phyloP scores from a whole-genome alignment of 352 stramenopile genomes.

The Phytopythium chamaehyphon region DNA sequence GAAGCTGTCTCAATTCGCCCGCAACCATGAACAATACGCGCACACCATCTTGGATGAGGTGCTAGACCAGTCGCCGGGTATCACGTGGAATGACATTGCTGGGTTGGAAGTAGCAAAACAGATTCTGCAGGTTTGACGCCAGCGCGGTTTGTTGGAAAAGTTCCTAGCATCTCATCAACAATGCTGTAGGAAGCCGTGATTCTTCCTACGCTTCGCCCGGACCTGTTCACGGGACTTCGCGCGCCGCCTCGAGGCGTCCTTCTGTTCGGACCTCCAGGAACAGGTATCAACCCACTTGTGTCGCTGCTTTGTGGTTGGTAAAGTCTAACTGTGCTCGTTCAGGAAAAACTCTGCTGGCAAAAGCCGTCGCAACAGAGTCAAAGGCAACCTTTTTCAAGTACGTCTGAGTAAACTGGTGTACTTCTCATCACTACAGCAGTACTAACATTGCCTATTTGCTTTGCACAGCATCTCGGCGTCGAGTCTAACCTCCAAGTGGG shows the following conservation, averaged over 20 bases:
- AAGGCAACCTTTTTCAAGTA: slow-evolving; percentile 86
- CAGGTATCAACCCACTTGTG: slow-evolving; percentile 23
- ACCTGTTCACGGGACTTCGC: slow-evolving; percentile 79
- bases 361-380: slow-evolving; percentile 77
- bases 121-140: slow-evolving; percentile 63
- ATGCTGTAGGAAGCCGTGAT: slow-evolving; percentile 91
- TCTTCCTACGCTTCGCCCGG: slow-evolving; percentile 72
- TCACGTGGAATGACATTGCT: slow-evolving; percentile 82
- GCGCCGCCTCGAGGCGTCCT: slow-evolving; percentile 67
- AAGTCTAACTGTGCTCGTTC: not conserved
- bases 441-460: slow-evolving; percentile 3
- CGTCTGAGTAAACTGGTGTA: not conserved
- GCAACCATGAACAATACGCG: slow-evolving; percentile 53
- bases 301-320: not conserved
- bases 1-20: slow-evolving; percentile 36
- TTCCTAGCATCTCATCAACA: too few relatives aligned
- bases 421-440: too few relatives aligned
- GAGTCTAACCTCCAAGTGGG: slow-evolving; percentile 88
- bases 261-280: slow-evolving; percentile 79
- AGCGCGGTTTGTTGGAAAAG: slow-evolving; percentile 2
- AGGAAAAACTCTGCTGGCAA: slow-evolving; percentile 83
- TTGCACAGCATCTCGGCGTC: slow-evolving; percentile 78
- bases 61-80: slow-evolving; percentile 69
- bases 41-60: slow-evolving; percentile 85
- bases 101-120: slow-evolving; percentile 83